A percentile compares a stretch with the other conserved stretches of the same genome.
These are phyloP conservation scores for Toxoplasma gondii DNA, from an alignment of 169 alveolate genomes.

Conservation along the genomic window DNA sequence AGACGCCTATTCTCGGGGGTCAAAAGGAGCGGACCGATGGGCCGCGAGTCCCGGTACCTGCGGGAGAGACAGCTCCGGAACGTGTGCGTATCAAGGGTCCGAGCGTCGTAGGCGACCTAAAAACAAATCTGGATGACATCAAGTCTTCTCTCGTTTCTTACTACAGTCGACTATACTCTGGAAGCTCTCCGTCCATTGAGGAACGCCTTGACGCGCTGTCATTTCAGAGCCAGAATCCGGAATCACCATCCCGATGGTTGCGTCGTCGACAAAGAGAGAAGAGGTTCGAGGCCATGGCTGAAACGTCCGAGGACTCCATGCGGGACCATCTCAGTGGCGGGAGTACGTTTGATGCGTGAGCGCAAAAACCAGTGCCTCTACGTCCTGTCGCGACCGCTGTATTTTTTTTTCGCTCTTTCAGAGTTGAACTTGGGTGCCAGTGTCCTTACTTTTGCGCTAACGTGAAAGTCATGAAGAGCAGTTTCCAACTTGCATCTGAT, in stretches of 20 bases:
- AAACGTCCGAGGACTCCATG: background rate
- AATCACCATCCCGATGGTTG: conserved; percentile 18
- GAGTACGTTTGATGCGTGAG: background rate
- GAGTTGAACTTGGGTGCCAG: no score
- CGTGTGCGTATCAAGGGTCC: background rate
- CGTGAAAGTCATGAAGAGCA: no score
- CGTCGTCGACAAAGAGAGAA: background rate
- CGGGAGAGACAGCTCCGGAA: no score
- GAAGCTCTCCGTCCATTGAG: conserved; percentile 44
- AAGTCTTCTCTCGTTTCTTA: conserved; percentile 54
- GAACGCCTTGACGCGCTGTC: conserved; percentile 55
- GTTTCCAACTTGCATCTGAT: no score
- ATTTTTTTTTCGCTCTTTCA: no score
- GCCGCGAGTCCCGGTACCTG: no score
- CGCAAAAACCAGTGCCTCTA: background rate
- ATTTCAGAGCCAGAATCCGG: background rate
- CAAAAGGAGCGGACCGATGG: no score
- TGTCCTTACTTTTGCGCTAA: no score
- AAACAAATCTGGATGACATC: conserved; percentile 59
- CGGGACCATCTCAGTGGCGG: background rate
- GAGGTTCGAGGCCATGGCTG: background rate
- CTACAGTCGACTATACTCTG: conserved; percentile 58
- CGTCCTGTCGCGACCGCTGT: no score
- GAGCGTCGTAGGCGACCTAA: conserved; percentile 61
- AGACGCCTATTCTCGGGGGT: no score